Evolutionary conservation across 1,139 yeast genomes (phyloP), one percentile per base, ranked within the genome.

Genomic region (Lodderomyces metapsilosis): DNA sequence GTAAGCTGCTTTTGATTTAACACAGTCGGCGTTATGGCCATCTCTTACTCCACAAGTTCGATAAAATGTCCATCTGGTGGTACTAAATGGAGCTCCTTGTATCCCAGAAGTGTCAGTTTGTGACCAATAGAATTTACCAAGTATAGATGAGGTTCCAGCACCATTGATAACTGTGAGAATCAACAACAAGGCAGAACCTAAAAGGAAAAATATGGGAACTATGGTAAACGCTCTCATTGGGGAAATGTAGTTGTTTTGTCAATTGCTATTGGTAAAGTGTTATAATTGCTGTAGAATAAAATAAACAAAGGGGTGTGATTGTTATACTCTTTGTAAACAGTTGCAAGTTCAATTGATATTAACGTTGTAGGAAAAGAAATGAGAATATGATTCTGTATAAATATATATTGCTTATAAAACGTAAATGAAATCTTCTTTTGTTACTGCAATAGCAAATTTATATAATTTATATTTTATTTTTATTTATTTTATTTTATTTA

Each of bases 21-120:
- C 57, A 64, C 92, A 84, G 46, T 71, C 57, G 41, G 56, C 46
- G 41, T 63, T 57, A 40, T 67, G 66, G 38, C 72, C 68, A 16
- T 30, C 17, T 22, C 44, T 45, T 20, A 65, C 78, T 23, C 73
- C 80, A 65, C 95, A 88, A 46, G 70, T 56, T 39, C 75, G 72
- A 62, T 85, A 87, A 52, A 73, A 69, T n/a, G 88, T 84, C 95
- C 95, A 87, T 59, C 88, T 43, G 21, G 51, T 43, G 5, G n/a
- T 34, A n/a, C 37, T 30, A 17, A 39, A 40, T 22, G 42, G 43
- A 5, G 42, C 49, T 51, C 75, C 74, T 10, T 73, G 56, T 43
- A 83, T 75, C 13, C 62, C 63, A n/a, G 76, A 61, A 22, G 94
- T 83, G 47, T 80, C 81, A 15, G 86, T 89, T 56, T 82, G 70